Conservation (phyloP, 208 protist species). For the Sergeia podlipaevii region DNA sequence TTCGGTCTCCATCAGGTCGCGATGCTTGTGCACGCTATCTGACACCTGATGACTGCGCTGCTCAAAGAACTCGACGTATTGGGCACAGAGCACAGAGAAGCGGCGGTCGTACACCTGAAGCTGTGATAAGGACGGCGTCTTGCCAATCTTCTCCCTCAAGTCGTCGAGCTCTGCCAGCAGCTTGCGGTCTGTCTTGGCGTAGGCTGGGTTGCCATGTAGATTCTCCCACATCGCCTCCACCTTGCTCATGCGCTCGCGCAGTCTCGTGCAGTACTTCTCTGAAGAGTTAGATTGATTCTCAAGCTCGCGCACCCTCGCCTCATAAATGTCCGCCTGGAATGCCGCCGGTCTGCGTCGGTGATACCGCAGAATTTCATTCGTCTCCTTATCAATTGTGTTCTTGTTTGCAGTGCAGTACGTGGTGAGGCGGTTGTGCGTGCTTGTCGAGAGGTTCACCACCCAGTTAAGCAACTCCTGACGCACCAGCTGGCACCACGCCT, state of each 20-base stretch:
- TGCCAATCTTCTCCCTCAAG: slow-evolving; percentile 33
- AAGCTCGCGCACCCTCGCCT: slow-evolving; percentile 75
- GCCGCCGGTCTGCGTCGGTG: slow-evolving; percentile 76
- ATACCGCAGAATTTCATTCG: slow-evolving; percentile 59
- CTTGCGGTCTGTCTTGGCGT: slow-evolving; percentile 22
- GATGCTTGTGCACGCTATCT: slow-evolving; percentile 28
- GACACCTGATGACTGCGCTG: slow-evolving; percentile 26
- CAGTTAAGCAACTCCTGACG: slow-evolving; percentile 43
- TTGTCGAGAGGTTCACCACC: slow-evolving; percentile 21
- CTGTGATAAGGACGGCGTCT: slow-evolving; percentile 29
- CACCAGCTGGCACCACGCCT: slow-evolving; percentile 29
- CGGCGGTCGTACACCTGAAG: slow-evolving; percentile 51
- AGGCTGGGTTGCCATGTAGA: slow-evolving; percentile 21
- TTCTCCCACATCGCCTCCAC: slow-evolving; percentile 33
- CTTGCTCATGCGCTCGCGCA: slow-evolving; percentile 44
- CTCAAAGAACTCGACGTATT: slow-evolving; percentile 39
- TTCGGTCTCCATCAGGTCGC: slow-evolving; percentile 35
- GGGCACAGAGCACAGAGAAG: slow-evolving; percentile 30
- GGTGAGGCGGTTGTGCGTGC: slow-evolving; percentile 3
- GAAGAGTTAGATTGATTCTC: slow-evolving; percentile 33
- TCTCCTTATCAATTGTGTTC: slow-evolving; percentile 46
- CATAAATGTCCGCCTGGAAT: slow-evolving; percentile 75
- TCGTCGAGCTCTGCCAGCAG: slow-evolving; percentile 33
- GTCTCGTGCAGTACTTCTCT: slow-evolving; percentile 50
- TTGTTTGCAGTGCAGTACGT: slow-evolving; percentile 17